Conservation (phyloP, 208 protist genomes). For the Trypanosoma melophagium region DNA sequence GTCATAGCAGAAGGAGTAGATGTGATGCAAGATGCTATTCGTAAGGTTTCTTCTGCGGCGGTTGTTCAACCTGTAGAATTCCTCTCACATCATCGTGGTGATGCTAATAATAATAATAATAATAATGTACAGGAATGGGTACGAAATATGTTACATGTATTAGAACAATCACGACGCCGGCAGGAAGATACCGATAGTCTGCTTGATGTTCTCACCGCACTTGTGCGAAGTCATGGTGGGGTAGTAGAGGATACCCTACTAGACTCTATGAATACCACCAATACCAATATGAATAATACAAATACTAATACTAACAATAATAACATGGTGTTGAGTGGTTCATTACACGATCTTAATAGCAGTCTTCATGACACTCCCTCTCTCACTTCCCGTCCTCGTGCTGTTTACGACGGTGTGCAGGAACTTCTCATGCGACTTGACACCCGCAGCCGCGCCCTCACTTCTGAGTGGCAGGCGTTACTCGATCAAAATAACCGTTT, state of each 20-base stretch:
- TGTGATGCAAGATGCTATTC: constrained; percentile 20
- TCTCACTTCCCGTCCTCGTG: constrained; percentile 19
- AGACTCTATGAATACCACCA: not conserved
- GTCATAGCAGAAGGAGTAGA: not conserved
- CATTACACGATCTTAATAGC: constrained; percentile 38
- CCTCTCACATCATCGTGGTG: not conserved
- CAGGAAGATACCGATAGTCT: constrained; percentile 18
- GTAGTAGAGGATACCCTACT: constrained; percentile 25
- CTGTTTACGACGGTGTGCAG: constrained; percentile 22
- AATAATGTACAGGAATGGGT: constrained; percentile 2
- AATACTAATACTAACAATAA: not conserved
- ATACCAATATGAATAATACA: not conserved
- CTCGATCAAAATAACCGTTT: constrained; percentile 51
- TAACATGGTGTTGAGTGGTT: constrained; percentile 25
- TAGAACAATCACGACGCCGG: constrained; percentile 6
- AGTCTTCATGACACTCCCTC: constrained; percentile 16
- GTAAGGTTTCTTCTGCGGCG: constrained; percentile 12
- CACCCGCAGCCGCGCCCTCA: constrained; percentile 21
- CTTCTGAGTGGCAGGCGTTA: constrained; percentile 50
- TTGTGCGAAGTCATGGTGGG: constrained; percentile 46
- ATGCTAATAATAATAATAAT: too few species aligned
- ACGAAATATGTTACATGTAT: constrained; percentile 11
- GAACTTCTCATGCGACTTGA: constrained; percentile 32
- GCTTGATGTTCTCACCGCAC: constrained; percentile 40
- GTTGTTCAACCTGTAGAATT: constrained; percentile 12